Evolutionary conservation across 192 early-diverging fungal genomes (phyloP), one percentile per base, ranked within the genome.

Genomic region (Backusella tuberculispora): DNA sequence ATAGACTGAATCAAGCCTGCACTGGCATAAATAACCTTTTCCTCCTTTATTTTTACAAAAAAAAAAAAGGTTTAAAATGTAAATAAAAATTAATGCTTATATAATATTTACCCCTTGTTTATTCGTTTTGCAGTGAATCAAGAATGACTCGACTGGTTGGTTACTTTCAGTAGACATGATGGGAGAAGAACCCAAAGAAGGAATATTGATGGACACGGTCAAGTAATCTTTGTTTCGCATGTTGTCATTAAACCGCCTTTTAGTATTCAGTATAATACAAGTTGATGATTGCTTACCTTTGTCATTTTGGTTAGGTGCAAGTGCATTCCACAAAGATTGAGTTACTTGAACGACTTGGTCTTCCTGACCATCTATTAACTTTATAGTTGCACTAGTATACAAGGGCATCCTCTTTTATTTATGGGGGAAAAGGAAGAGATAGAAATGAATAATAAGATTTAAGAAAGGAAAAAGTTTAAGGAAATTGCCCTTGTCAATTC

Each of bases 1-100:
- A 80, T 71, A 6, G 78, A 67, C 42, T 71, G 71, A 29, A 80
- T 46, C 15, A 80, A 21, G 3, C 64, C 45, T 44, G 56, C 46
- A 10, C 68, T 46, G 9, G 50, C 46, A 69, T 73, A 66, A 29
- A 80, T 37, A 29, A 65, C 21, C 7, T 63, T 73, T 10, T 41
- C 19, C 14, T 66, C 63, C 45, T 69, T 29, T 24, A 46, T 29
- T 14, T 42, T 17, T 29, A 15, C 5, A 19, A 26, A 64, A 43
- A 6, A 34, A 69, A 15, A 19, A 21, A 43, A 38, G 7, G 13
- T 69, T 63, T 45, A 17, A 19, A 21, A 5, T 44, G 0, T 17
- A 44, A 17, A n/a, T 24, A 7, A 45, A 66, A n/a, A 12, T n/a
- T 9, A 3, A n/a, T 42, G 37, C 37, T 42, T 67, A 13, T 10